These are phyloP conservation scores for Podospora didyma DNA, from an alignment of 495 filamentous ascomycete species.

Conservation along the genomic window DNA sequence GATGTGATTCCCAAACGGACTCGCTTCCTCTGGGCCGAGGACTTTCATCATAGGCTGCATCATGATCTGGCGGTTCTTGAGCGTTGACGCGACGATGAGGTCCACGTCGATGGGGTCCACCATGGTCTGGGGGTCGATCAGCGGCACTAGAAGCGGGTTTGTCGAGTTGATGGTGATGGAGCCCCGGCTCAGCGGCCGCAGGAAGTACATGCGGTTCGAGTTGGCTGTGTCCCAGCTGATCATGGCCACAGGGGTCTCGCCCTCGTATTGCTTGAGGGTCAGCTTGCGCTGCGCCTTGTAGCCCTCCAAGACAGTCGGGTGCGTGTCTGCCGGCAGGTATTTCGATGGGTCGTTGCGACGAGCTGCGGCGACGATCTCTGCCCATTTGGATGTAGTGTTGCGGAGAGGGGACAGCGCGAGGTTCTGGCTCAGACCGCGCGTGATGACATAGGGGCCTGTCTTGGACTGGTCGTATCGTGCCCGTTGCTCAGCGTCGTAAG, in stretches of 20 bases:
- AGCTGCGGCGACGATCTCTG: background rate
- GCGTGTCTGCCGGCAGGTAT: background rate
- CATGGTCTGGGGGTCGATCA: constrained; percentile 1
- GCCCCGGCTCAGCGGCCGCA: constrained; percentile 2
- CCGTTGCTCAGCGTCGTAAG: background rate
- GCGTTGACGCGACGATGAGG: background rate
- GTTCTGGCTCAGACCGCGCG: constrained; percentile 3
- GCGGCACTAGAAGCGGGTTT: background rate
- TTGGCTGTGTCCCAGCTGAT: constrained; percentile 1
- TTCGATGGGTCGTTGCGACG: background rate
- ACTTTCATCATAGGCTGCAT: background rate
- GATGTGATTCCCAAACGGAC: constrained; percentile 3
- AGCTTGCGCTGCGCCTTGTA: constrained; percentile 2
- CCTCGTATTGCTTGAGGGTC: background rate
- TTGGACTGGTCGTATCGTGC: constrained; percentile 1
- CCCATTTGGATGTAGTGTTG: background rate
- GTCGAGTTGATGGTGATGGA: constrained; percentile 1
- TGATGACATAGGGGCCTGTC: constrained; percentile 4
- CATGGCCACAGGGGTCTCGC: background rate
- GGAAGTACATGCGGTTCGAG: constrained; percentile 3
- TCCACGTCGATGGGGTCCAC: constrained; percentile 1
- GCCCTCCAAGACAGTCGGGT: constrained; percentile 1
- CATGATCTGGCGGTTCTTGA: constrained; percentile 4
- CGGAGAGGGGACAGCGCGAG: background rate
- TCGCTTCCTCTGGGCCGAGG: background rate